These are phyloP conservation scores for Hamamelis virginiana DNA, from an alignment of 164 flowering plant species.

Conservation along the genomic window DNA sequence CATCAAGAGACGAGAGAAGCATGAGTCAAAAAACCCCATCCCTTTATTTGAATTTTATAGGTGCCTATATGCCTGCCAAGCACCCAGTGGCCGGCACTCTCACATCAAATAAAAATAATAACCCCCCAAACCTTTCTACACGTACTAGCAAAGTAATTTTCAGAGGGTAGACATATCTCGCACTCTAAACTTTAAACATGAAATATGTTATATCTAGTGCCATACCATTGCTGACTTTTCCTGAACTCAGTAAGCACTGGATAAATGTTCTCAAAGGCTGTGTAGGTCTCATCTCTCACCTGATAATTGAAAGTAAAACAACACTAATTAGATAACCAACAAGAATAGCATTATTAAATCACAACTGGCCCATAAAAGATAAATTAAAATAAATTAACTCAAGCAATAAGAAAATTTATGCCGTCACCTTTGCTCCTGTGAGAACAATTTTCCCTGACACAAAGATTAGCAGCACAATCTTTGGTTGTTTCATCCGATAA, in stretches of 20 bases:
- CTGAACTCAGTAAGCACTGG: conserved; percentile 81
- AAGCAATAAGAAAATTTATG: not conserved
- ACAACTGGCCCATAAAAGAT: not conserved
- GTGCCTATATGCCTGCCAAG: too few species aligned
- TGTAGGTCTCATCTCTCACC: conserved; percentile 77
- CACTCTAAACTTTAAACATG: too few species aligned
- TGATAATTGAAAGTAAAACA: conserved; percentile 14
- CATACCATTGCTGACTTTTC: conserved; percentile 69
- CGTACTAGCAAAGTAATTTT: not conserved
- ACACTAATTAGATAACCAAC: not conserved
- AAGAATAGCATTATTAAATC: not conserved
- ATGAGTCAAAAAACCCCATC: too few species aligned
- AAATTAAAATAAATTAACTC: not conserved
- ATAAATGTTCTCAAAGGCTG: conserved; percentile 84
- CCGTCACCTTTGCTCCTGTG: conserved; percentile 84
- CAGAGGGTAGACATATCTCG: not conserved
- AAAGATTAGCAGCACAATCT: conserved; percentile 84
- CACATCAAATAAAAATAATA: too few species aligned
- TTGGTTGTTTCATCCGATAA: conserved; percentile 94
- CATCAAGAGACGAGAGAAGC: too few species aligned
- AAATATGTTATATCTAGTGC: not conserved
- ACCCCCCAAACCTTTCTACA: not conserved
- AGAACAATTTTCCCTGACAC: conserved; percentile 92
- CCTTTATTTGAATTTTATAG: too few species aligned
- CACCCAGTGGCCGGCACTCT: too few species aligned